Evolutionary conservation across 1,139 yeast species (phyloP), one percentile per base, ranked within the genome.

Genomic region (Saccharomyces hybrid): DNA sequence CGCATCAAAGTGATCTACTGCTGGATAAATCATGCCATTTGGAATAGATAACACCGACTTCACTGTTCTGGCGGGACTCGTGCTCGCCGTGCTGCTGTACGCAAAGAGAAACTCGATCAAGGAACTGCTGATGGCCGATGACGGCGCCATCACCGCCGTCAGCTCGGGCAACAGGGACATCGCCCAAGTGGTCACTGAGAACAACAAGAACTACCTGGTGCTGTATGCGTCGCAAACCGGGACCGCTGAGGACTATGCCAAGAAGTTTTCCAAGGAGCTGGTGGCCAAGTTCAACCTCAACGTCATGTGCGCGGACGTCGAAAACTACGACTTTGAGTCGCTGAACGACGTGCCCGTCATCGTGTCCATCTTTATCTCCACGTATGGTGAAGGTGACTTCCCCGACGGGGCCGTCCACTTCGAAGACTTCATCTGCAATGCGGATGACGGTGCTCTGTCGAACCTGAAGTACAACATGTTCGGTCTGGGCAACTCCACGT

Each of bases 351-450:
- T 86, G 57, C 79, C 78, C 29, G 56, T 61, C 19, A 71, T 80
- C 51, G 81, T 84, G 16, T 82, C 88, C 51, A 84, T 91, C 68
- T 79, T 93, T 65, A 75, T 89, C 75, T 95, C 98, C 46, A 90
- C 97, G 9, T 93, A 93, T 66, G 99, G 99, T 64, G 99, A 93
- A 74, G 99, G 99, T 67, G 99, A 93, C 69, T 96, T 96, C 61
- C 93, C 99, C 26, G 99, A 93, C 71, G 88, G 88, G 64, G 95
- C 98, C 14, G 81, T 82, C 50, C 84, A 83, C 52, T 89, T 93
- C 69, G 78, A 74, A 58, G 83, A 82, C 53, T 83, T 75, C 68
- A 74, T 86, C 63, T 79, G 78, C 21, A 66, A 66, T 31, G 67
- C 71, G n/a, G 75, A 77, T 56, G 86, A 81, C 48, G 82, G 82